Base-by-base conservation (phyloP, 2,329 filamentous ascomycete species). In the Metarhizium rileyi region DNA sequence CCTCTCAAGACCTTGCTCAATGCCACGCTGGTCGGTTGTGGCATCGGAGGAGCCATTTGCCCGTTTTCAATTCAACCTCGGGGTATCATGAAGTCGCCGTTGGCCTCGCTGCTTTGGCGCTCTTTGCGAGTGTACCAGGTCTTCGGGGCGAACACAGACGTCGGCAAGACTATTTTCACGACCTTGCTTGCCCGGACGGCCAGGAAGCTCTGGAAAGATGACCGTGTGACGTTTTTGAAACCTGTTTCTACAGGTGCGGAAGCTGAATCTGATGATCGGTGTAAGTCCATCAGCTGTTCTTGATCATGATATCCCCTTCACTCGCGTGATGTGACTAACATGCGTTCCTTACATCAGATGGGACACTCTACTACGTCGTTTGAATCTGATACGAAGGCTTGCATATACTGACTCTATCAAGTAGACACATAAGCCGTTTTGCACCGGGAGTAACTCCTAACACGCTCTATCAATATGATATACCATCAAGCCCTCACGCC, bases 131-230 rank as follows among this genome's bases (percentile, higher is more conserved):
- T 80, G 12, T 78, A 87, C 57, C 87, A 93, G 65, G 72, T 94
- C 35, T 94, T 86, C 59, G 88, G 88, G 26, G 86, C 88, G 44
- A 93, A 91, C 59, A 93, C 88, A 0, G 81, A 87, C 56, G 86
- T 93, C 25, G 88, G 88, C 55, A 94, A 94, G 71, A 94, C 88
- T 0, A 79, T 94, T 28, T 77, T 90, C 51, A 84, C 85, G 2
- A 89, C 86, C 0, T 66, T 89, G 12, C 71, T 94, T 3, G 85
- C 81, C 63, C 81, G 78, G 53, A 77, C 83, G 8, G 75, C 82
- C 4, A 69, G 67, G 35, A 70, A 67, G 25, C 66, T 68, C 36
- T 70, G 71, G 55, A 63, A 65, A 7, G 59, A 68, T 20, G 73
- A 76, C 43, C 66, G 68, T 20, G 75, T 82, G 1, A 73, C 76